phyloP scores from a whole-genome alignment of 805 yeast genomes.

The Kuraishia floccosa region DNA sequence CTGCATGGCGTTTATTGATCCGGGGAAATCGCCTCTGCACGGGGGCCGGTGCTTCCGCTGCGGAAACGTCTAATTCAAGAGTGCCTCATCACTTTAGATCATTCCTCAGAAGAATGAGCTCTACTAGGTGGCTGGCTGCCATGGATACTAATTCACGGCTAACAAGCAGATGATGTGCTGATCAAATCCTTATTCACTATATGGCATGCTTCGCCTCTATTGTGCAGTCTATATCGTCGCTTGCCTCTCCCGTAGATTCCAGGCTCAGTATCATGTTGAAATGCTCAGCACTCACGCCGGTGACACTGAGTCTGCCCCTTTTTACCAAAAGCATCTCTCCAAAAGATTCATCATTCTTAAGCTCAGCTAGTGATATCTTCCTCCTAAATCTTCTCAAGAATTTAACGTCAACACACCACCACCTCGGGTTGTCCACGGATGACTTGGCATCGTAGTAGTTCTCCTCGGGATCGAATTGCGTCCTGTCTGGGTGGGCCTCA shows the following conservation, averaged over 20 bases:
- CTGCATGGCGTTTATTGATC: too few species aligned
- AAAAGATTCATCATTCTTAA: slow-evolving; percentile 21
- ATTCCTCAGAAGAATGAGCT: background rate
- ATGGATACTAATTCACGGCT: background rate
- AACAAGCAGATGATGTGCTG: background rate
- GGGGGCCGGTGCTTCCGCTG: too few species aligned
- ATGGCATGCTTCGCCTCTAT: background rate
- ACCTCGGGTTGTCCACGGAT: slow-evolving; percentile 26
- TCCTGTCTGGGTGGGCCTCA: slow-evolving; percentile 25
- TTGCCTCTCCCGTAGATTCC: slow-evolving; percentile 15
- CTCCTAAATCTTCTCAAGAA: slow-evolving; percentile 30
- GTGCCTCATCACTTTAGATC: too few species aligned
- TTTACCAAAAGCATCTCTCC: slow-evolving; percentile 31
- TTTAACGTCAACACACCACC: slow-evolving; percentile 47
- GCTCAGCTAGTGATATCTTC: slow-evolving; percentile 26
- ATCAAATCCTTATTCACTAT: background rate
- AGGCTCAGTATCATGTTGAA: slow-evolving; percentile 25
- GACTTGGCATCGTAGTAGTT: slow-evolving; percentile 39
- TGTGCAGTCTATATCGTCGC: slow-evolving; percentile 21
- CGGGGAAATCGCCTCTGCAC: too few species aligned
- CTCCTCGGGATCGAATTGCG: slow-evolving; percentile 28
- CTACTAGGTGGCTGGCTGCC: too few species aligned
- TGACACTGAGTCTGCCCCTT: slow-evolving; percentile 39
- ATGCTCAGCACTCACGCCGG: slow-evolving; percentile 32
- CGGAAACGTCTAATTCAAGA: too few species aligned